Conservation (phyloP, 306 rosid species). For the Trifolium repens region DNA sequence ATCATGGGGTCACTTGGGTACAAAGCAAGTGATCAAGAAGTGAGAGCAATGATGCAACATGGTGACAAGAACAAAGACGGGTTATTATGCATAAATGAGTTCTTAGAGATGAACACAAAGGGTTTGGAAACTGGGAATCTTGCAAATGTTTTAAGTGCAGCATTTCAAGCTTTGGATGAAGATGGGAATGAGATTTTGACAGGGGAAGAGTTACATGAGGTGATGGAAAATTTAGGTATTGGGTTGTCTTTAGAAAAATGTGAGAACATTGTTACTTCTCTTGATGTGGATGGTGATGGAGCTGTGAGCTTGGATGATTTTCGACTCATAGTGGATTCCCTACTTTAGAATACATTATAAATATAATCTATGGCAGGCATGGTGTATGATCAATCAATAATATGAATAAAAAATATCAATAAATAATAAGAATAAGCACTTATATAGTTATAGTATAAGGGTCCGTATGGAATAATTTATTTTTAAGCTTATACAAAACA, state of each 20-base stretch:
- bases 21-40: conserved; percentile 58
- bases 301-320: conserved; percentile 66
- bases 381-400: neutral
- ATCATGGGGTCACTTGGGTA: conserved; percentile 71
- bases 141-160: conserved; percentile 43
- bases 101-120: conserved; percentile 53
- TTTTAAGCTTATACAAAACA: no score
- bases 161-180: conserved; percentile 54
- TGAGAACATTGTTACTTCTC: conserved; percentile 57
- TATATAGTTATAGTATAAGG: no score
- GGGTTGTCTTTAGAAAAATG: conserved; percentile 57
- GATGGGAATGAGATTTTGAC: conserved; percentile 58
- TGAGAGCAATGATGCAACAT: conserved; percentile 63
- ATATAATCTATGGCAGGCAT: no score
- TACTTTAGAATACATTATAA: conserved; percentile 39
- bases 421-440: no score
- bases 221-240: conserved; percentile 48
- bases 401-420: neutral
- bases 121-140: conserved; percentile 56
- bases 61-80: conserved; percentile 75
- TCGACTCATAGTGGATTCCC: conserved; percentile 56
- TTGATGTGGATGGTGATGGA: conserved; percentile 79
- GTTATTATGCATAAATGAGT: conserved; percentile 51
- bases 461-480: no score
- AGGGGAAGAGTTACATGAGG: conserved; percentile 61